Conservation (phyloP, 352 stramenopile genomes). For the Phytophthora kernoviae region DNA sequence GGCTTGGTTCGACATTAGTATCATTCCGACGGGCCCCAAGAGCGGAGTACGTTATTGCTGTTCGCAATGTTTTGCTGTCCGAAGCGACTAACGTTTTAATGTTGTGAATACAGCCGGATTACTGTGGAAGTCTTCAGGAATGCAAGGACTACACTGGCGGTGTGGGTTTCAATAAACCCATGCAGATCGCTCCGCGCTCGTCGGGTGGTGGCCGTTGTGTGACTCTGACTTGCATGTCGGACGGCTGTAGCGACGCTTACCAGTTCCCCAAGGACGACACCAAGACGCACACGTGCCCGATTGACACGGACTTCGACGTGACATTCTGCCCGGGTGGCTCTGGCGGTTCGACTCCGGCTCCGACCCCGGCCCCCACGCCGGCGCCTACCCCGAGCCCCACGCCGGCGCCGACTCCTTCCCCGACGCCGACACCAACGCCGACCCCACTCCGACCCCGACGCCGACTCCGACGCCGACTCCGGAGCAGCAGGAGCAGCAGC, state of each 20-base stretch:
- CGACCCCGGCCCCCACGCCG: slow-evolving; percentile 31
- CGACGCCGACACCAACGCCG: slow-evolving; percentile 35
- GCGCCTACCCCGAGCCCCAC: slow-evolving; percentile 35
- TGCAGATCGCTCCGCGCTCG: slow-evolving; percentile 59
- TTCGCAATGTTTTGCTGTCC: slow-evolving; percentile 13
- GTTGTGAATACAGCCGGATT: slow-evolving; percentile 41
- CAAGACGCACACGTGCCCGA: slow-evolving; percentile 68
- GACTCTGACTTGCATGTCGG: slow-evolving; percentile 54
- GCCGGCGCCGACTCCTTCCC: slow-evolving; percentile 38
- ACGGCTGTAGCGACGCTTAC: slow-evolving; percentile 67
- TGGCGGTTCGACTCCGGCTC: slow-evolving; percentile 31
- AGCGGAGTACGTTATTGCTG: slow-evolving; percentile 49
- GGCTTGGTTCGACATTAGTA: slow-evolving; percentile 77
- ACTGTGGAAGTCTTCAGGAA: slow-evolving; percentile 50
- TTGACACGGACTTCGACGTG: slow-evolving; percentile 55
- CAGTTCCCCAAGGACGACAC: slow-evolving; percentile 70
- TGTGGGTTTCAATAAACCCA: slow-evolving; percentile 67
- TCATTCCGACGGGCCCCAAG: slow-evolving; percentile 70
- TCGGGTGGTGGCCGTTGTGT: slow-evolving; percentile 44
- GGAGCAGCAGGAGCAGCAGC: slow-evolving; percentile 4
- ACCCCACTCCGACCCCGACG: slow-evolving; percentile 20
- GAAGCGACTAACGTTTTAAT: slow-evolving; percentile 21
- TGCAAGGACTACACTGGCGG: slow-evolving; percentile 71
- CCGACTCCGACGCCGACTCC: slow-evolving; percentile 5
- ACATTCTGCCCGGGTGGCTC: slow-evolving; percentile 64